Evolutionary conservation across 768 basidiomycete species (phyloP), one percentile per base, ranked within the genome.

Genomic region (Mycena amicta): DNA sequence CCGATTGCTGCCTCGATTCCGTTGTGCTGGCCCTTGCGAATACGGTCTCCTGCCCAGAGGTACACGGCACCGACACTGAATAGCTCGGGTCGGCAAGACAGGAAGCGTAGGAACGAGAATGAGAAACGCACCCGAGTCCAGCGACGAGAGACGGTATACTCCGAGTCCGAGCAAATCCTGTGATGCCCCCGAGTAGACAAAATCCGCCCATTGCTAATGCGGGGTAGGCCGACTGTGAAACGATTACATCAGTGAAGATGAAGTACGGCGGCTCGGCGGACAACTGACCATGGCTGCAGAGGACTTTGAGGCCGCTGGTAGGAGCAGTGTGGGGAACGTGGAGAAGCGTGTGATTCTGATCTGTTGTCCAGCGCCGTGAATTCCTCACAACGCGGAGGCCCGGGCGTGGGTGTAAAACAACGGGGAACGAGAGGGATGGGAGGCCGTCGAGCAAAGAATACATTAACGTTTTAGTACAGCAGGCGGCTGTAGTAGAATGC

Each of bases 71-170:
- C 92, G 46, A 94, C 90, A 65, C 90, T 92, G 61, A 0, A n/a
- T n/a, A n/a, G n/a, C n/a, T n/a, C n/a, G n/a, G n/a, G 31, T 53
- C 22, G 2, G 31, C 20, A 62, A 45, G 15, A 57, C 16, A 25
- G 13, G 28, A 25, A 28, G 18, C 12, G 15, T 45, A 16, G 5
- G 28, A 22, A n/a, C n/a, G 31, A 22, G 20, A 50, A 6, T 8
- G 43, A 22, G 4, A 33, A 28, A 63, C 85, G 41, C 65, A 93
- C 91, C 87, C 80, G 43, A 92, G 82, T 37, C 92, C 92, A 56
- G 92, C 92, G 20, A 93, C 84, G 40, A 94, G 71, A 13, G 93
- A 93, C 5, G 92, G 93, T 28, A 93, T 76, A 29, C 91, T 93
- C 23, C 87, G 83, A 59, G 87, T 90, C 64, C 83, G 79, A 5